Percentiles rank a stretch among this genome's conserved stretches.
Conservation (phyloP, 1,284 basidiomycete genomes). For the Trametes sp. region DNA sequence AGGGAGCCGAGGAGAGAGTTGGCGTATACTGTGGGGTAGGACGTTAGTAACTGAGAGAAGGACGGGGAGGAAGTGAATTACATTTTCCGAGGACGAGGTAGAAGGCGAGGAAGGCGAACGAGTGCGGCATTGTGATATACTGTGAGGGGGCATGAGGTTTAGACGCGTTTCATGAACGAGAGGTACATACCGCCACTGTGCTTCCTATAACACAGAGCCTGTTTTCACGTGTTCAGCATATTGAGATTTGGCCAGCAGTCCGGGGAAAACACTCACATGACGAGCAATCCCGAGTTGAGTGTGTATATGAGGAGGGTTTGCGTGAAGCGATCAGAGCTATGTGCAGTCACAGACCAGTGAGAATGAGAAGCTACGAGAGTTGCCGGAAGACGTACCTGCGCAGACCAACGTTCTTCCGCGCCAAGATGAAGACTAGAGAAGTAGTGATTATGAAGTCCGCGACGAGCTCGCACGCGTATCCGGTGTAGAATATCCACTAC, state of each 20-base stretch:
- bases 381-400: conserved; percentile 2
- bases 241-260: neutral
- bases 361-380: neutral
- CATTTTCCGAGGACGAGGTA: conserved; percentile 12
- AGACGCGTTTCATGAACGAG: neutral
- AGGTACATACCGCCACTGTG: neutral
- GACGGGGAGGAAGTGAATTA: neutral
- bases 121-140: neutral
- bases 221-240: neutral
- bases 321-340: neutral
- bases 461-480: conserved; percentile 5
- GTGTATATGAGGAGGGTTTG: conserved; percentile 4
- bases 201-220: neutral
- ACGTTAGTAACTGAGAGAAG: neutral
- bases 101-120: conserved; percentile 13
- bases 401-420: neutral
- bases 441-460: conserved; percentile 8
- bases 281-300: conserved; percentile 9
- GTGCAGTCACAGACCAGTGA: neutral
- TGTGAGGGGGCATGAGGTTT: neutral
- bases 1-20: conserved; percentile 12
- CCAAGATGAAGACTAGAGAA: neutral
- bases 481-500: conserved; percentile 7
- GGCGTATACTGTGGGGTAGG: conserved; percentile 3
- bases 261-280: conserved; percentile 1